Evolutionary conservation across 164 flowering plant genomes (phyloP).

Genomic region (Annona cherimola): DNA sequence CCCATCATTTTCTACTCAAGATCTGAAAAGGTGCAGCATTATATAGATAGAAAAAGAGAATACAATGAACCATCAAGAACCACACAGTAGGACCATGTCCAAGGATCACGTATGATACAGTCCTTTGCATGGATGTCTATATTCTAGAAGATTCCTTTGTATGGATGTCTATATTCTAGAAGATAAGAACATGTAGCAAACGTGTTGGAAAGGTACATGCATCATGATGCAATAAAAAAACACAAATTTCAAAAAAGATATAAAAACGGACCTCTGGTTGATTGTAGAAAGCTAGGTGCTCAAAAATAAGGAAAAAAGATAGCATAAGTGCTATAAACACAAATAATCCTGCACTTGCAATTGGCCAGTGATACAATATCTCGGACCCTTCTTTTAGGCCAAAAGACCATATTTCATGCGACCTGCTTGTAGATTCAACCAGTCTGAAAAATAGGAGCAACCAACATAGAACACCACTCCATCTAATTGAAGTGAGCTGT

Average conservation of each 20-base stretch:
- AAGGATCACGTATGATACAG: not conserved
- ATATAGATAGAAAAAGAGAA: not conserved
- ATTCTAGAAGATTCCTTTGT: too few species aligned
- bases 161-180: not conserved
- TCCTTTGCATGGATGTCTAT: not conserved
- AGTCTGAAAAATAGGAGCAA: slow-evolving; percentile 31
- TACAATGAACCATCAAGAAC: not conserved
- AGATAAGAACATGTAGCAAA: not conserved
- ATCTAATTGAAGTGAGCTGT: slow-evolving; percentile 29
- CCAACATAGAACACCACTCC: slow-evolving; percentile 35
- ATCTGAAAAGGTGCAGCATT: not conserved
- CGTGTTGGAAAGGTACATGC: not conserved
- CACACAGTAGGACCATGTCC: not conserved
- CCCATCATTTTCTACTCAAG: slow-evolving; percentile 1
- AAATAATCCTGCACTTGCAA: slow-evolving; percentile 70
- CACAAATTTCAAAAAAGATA: slow-evolving; percentile 7
- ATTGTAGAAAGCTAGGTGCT: slow-evolving; percentile 89
- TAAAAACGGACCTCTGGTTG: slow-evolving; percentile 77
- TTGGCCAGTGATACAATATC: slow-evolving; percentile 55
- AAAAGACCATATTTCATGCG: slow-evolving; percentile 38
- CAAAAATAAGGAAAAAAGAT: slow-evolving; percentile 72
- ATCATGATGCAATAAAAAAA: not conserved
- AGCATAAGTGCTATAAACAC: slow-evolving; percentile 75
- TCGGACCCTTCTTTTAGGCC: slow-evolving; percentile 34
- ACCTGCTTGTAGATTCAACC: slow-evolving; percentile 50